Percentiles rank a stretch among this genome's conserved stretches.
Conservation (phyloP, 108 stramenopile genomes). For the Fistulifera solaris region DNA sequence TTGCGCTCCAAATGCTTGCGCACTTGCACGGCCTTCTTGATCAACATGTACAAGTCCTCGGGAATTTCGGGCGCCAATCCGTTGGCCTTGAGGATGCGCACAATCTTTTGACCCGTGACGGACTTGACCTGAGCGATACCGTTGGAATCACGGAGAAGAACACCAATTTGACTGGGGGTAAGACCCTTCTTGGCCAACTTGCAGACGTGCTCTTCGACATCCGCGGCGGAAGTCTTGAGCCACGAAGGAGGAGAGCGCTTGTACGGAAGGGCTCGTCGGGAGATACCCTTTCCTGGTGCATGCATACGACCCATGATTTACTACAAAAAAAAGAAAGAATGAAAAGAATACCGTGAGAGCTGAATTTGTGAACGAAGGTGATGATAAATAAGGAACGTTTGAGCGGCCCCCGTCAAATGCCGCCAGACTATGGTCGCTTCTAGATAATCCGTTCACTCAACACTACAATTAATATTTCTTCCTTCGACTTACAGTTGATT, state of each 20-base stretch:
- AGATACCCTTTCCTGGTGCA: constrained; percentile 99
- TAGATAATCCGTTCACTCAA: too few species aligned
- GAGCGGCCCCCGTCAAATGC: too few species aligned
- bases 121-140: constrained; percentile 95
- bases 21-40: constrained; percentile 99
- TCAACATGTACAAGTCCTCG: constrained; percentile 99
- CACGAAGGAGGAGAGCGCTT: constrained; percentile 98
- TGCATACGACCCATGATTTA: constrained; percentile 89
- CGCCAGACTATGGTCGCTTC: too few species aligned
- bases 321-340: constrained; percentile 4
- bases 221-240: constrained; percentile 87
- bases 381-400: too few species aligned
- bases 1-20: constrained; percentile 99
- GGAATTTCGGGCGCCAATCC: constrained; percentile 99
- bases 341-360: not conserved
- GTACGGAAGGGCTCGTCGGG: constrained; percentile 97
- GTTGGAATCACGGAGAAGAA: constrained; percentile 96
- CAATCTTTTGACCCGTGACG: constrained; percentile 98
- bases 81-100: constrained; percentile 98
- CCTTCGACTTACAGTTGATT: not conserved
- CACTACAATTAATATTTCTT: too few species aligned
- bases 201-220: constrained; percentile 97
- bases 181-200: constrained; percentile 99
- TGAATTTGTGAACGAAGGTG: not conserved
- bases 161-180: constrained; percentile 98